Base-by-base conservation (phyloP, 2,329 filamentous ascomycete genomes). In the Colletotrichum theobromicola region DNA sequence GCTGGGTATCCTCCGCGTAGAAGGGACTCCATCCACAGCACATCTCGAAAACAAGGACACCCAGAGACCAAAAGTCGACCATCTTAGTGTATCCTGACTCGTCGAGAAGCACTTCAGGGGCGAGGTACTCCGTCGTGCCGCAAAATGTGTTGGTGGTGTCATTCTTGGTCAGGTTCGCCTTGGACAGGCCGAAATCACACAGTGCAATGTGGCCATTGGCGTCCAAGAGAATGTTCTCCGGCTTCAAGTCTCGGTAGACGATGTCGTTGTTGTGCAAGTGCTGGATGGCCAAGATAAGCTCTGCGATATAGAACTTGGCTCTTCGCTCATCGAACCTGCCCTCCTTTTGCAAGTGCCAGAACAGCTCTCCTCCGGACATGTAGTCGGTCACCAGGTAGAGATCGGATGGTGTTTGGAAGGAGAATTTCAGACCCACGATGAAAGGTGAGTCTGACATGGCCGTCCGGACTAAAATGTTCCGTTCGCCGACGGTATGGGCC, bases 11-110 rank as follows among this genome's bases (percentile, higher is more conserved):
- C 81, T 99, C 97, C 71, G 97, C 97, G 80, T 98, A 99, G 86
- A 99, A 99, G 0, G 97, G 97, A 80, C 95, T 98, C 97, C 97
- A 99, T 37, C 97, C 97, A 80, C 97, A 99, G 87, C 97, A 99
- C 97, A 99, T 99, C 84, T 99, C 97, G 80, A 99, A 99, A 2
- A 99, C 97, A 69, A 99, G 89, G 62, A 99, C 97, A 72, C 97
- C 97, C 15, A 99, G 89, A 2, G 97, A 99, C 97, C 97, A 99
- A 84, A 98, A 99, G 83, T 99, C 97, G 8, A 99, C 97, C 97
- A 99, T 98, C 87, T 98, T 98, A 69, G 97, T 98, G 85, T 99
- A 99, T 37, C 97, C 97, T 80, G 95, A 94, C 86, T 99, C 97
- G 79, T 99, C 97, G 58, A 99, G 87, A 16, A 99, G 89, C 4